Percentiles rank a stretch among this genome's conserved stretches.
Conservation (phyloP, 2,329 filamentous ascomycete species). For the Colletotrichum lindemuthianum region DNA sequence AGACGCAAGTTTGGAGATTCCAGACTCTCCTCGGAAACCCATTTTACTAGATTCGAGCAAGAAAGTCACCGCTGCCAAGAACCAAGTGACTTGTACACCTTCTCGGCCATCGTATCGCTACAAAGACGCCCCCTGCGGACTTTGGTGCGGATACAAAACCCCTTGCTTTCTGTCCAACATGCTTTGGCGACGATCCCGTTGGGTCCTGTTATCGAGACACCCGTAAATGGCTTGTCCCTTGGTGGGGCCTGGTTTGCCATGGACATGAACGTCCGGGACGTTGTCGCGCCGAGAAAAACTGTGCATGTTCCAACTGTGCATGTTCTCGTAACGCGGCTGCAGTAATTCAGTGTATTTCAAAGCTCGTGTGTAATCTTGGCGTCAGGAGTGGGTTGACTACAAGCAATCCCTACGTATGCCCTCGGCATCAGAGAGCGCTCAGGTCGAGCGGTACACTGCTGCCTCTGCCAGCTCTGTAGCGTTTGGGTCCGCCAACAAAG, state of each 20-base stretch:
- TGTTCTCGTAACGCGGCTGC: no score
- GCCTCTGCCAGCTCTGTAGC: slow-evolving; percentile 89
- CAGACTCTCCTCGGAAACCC: background rate
- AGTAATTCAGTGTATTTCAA: no score
- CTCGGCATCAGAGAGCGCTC: slow-evolving; percentile 56
- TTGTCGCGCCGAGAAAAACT: no score
- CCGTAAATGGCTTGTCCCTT: no score
- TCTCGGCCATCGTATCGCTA: slow-evolving; percentile 27
- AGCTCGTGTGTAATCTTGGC: background rate
- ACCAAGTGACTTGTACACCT: slow-evolving; percentile 15
- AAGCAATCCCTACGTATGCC: background rate
- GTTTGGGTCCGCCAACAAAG: slow-evolving; percentile 78
- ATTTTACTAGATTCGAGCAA: background rate
- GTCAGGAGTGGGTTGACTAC: background rate
- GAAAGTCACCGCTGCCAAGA: slow-evolving; percentile 12
- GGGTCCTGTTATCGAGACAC: no score
- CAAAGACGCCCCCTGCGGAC: slow-evolving; percentile 7
- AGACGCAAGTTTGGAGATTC: no score
- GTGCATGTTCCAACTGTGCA: no score
- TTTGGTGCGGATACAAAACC: background rate
- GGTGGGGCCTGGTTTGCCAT: no score
- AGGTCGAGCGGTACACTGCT: slow-evolving; percentile 95
- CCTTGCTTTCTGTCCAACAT: background rate
- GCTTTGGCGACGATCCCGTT: no score
- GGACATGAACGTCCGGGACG: no score